Evolutionary conservation across 1,284 basidiomycete genomes (phyloP).

Genomic region (Fomitopsis pinicola): DNA sequence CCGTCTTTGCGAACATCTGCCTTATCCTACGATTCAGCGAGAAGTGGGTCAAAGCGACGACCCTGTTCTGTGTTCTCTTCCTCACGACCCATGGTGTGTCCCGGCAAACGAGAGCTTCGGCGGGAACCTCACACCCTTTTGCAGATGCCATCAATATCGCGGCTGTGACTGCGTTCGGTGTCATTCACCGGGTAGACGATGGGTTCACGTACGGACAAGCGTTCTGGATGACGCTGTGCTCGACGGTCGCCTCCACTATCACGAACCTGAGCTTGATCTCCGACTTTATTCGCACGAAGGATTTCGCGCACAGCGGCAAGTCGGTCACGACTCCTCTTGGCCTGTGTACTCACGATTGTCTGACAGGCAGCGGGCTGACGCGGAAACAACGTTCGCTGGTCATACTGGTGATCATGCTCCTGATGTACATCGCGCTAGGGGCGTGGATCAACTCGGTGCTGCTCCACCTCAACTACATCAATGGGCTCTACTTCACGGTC

Average conservation of each 20-base stretch:
- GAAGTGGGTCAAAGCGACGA: conserved; percentile 55
- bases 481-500: conserved; percentile 68
- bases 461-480: conserved; percentile 58
- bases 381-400: conserved; percentile 76
- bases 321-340: conserved; percentile 12
- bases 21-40: conserved; percentile 74
- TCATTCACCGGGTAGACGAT: conserved; percentile 60
- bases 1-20: conserved; percentile 64
- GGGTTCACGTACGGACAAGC: conserved; percentile 71
- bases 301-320: conserved; percentile 65
- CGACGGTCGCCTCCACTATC: conserved; percentile 62
- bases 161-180: conserved; percentile 61
- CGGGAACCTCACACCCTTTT: neutral
- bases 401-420: conserved; percentile 70
- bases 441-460: conserved; percentile 56
- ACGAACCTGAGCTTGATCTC: conserved; percentile 69
- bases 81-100: conserved; percentile 63
- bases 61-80: conserved; percentile 58
- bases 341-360: neutral
- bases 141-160: conserved; percentile 66
- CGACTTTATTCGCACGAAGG: conserved; percentile 56
- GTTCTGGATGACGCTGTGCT: conserved; percentile 81
- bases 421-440: conserved; percentile 73
- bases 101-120: neutral
- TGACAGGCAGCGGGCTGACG: conserved; percentile 71